Evolutionary conservation across 2,329 filamentous ascomycete genomes (phyloP), one percentile per base, ranked within the genome.

Genomic region (Colletotrichum eleusines): DNA sequence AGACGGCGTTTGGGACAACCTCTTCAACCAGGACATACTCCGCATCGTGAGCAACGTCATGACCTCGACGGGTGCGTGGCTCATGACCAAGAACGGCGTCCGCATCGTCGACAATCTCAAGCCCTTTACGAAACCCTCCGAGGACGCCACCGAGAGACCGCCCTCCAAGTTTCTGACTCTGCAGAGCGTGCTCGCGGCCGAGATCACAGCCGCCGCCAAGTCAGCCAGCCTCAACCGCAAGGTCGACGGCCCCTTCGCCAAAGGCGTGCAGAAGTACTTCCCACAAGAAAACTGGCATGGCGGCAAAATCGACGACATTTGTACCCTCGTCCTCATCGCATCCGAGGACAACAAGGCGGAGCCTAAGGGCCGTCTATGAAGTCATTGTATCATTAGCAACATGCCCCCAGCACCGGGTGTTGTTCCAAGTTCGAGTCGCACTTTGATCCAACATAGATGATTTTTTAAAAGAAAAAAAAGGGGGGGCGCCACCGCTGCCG

Each of bases 221-320:
- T 84, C 88, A 9, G 94, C 95, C 8, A 97, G 95, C 78, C 81
- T 93, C 69, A 94, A 97, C 81, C 88, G 87, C 59, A 94, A 92
- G 76, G 84, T 93, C 63, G 93, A 98, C 79, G 94, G 95, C 0
- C 96, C 96, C 0, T 99, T 99, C 80, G 94, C 96, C 50, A 97
- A 94, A 81, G 94, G 98, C 80, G 94, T 98, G 26, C 94, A 96
- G 79, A 93, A 91, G 77, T 91, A 93, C 77, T 97, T 93, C 75
- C 95, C 96, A 0, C 86, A 91, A 46, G 95, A 98, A 80, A 89
- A 90, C 69, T 99, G 94, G 89, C 90, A 90, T 69, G 96, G 96
- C 69, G 96, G 96, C 63, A 99, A 99, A 81, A 89, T 97, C 26
- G 96, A 99, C 79, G 96, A 99, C 80, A 98, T 99, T 70, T 95